phyloP scores from a whole-genome alignment of 2,329 filamentous ascomycete species.

The Fusarium devonianum region DNA sequence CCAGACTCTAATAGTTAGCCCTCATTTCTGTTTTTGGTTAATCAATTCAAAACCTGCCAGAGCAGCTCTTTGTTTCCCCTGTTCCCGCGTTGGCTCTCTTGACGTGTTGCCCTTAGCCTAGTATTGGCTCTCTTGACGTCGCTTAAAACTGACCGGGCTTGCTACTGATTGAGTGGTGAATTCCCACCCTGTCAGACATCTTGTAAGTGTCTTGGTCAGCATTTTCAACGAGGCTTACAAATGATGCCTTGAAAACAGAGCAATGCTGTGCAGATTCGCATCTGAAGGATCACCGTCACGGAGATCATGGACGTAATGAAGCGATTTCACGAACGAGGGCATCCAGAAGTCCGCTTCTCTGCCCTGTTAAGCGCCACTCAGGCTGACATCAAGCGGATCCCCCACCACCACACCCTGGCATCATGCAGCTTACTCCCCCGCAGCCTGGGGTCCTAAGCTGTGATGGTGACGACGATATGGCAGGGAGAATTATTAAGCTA shows the following conservation, averaged over 20 bases:
- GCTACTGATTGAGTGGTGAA: background rate
- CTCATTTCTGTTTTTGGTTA: background rate
- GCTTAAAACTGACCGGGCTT: background rate
- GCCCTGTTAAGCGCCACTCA: slow-evolving; percentile 25
- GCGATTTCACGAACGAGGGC: background rate
- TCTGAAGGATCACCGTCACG: background rate
- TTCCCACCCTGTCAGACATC: too few species aligned
- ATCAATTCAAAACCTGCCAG: background rate
- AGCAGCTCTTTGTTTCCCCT: background rate
- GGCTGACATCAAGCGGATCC: slow-evolving; percentile 31
- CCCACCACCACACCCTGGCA: slow-evolving; percentile 22
- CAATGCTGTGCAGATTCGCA: background rate
- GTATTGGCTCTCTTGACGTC: background rate
- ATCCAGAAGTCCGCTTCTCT: background rate
- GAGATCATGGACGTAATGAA: slow-evolving; percentile 15
- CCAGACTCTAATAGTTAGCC: slow-evolving; percentile 20
- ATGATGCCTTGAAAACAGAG: background rate
- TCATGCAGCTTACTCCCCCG: slow-evolving; percentile 9
- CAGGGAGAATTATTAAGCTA: slow-evolving; percentile 5
- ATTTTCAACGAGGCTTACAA: slow-evolving; percentile 7
- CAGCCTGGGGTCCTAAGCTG: too few species aligned
- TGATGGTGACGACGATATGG: slow-evolving; percentile 14
- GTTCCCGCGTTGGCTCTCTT: background rate
- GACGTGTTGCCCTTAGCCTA: background rate
- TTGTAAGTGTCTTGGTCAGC: too few species aligned